Base-by-base conservation (phyloP, 768 basidiomycete species). In the Phylloporus arenicola region DNA sequence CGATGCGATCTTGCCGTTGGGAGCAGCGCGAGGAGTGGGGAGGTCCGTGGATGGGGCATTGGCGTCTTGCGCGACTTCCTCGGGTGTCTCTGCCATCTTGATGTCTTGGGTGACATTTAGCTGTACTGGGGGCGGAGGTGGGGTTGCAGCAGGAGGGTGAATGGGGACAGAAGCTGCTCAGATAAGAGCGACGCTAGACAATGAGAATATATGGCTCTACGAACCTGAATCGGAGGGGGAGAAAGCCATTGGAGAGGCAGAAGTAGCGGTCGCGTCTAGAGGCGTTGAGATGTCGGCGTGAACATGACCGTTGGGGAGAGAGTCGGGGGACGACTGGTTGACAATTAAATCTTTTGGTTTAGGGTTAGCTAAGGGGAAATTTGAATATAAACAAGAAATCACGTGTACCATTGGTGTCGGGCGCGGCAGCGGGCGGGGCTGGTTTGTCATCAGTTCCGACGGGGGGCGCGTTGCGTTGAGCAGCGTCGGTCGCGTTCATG, bases 261-360 rank as follows among this genome's bases (percentile, higher is more conserved):
- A 68, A 74, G 50, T 56, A 5, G 38, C 43, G 20, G 71, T 68
- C 31, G 67, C 51, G 50, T 64, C 60, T 56, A 75, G 73, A 56
- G 70, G 60, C 61, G 77, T 81, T 60, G 80, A 65, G 45, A 6
- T 31, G 43, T 44, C 42, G 8, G 11, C 75, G 50, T 78, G 80
- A 59, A 75, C 82, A 75, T 84, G 80, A 62, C 81, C 82, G 72
- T 86, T 84, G 55, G 79, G 77, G 59, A 82, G 78, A 57, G 75
- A 73, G 54, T 25, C 25, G 25, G 25, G 25, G 25, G 25, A 25
- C 25, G 65, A 60, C 40, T 61, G 51, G 57, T 64, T 53, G 35
- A 33, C 3, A 45, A 33, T 43, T 25, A 31, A 50, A 59, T 56
- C 60, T 67, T 62, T 53, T 52, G 49, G 50, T 72, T 63, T 63